Evolutionary conservation across 2,329 filamentous ascomycete species (phyloP), one percentile per base, ranked within the genome.

Genomic region (Arthrobotrys sinensis): DNA sequence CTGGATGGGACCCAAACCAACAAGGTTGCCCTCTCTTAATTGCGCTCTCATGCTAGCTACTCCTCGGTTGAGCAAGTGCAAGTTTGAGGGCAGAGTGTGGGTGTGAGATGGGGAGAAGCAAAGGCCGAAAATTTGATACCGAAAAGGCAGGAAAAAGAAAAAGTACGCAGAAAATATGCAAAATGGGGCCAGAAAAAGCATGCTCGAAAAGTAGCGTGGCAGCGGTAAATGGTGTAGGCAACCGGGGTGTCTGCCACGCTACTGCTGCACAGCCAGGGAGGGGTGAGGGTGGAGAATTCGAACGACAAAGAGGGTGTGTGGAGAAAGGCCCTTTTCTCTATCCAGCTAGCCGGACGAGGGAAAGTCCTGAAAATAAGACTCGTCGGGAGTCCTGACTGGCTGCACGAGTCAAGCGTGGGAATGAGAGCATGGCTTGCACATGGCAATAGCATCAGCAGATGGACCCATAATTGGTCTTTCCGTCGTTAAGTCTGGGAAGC

Each of bases 221-320:
- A 77, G 73, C 73, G 73, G 73, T 77, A 77, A 76, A 77, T 77
- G 73, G 73, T 77, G 73, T 77, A 77, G 73, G 73, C 73, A 77
- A 70, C 73, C 73, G 73, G 73, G 73, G 73, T 77, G 73, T 77
- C 66, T 77, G 73, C 73, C 73, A 77, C 73, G 73, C 73, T 76
- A 71, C 60, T 77, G 73, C 73, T 71, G 67, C 73, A 68, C 66
- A 36, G 73, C 73, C 73, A 77, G 73, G 72, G 72, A 76, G 72
- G 63, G 66, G 40, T 77, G 40, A 21, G 57, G 38, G 72, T 77
- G 72, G 72, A 77, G 72, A 55, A 64, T 36, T 52, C 43, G 43
- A 38, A 34, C 24, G 32, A 53, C 34, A 38, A 32, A 45, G 46
- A 48, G 45, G 34, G 21, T 34, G 60, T 40, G 66, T 67, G 64